These are phyloP conservation scores for Nothophaeocryptopus gaeumannii DNA, from an alignment of 2,329 filamentous ascomycete genomes.

Conservation along the genomic window DNA sequence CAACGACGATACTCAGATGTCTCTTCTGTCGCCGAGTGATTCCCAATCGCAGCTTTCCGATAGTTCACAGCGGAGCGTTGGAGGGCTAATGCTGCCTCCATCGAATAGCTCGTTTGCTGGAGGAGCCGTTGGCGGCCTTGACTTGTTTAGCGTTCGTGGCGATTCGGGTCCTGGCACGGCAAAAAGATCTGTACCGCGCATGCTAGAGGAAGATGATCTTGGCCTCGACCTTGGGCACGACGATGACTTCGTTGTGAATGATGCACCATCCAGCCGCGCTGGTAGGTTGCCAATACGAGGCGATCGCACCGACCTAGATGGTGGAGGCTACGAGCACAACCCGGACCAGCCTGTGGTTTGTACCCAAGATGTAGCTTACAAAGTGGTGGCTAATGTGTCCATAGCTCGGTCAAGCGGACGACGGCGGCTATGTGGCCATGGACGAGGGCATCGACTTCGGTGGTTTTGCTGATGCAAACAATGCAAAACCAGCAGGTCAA, in stretches of 20 bases:
- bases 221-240: slow-evolving; percentile 55
- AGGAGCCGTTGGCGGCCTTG: slow-evolving; percentile 37
- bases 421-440: slow-evolving; percentile 33
- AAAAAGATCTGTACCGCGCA: slow-evolving; percentile 8
- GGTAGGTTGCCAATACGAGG: too few species aligned
- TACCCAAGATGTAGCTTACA: too few species aligned
- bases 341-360: too few species aligned
- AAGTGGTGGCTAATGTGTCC: too few species aligned
- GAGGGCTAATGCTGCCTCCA: slow-evolving; percentile 48
- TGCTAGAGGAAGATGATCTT: slow-evolving; percentile 27
- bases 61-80: slow-evolving; percentile 31
- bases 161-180: slow-evolving; percentile 39
- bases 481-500: slow-evolving; percentile 15
- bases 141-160: slow-evolving; percentile 41
- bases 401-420: slow-evolving; percentile 18
- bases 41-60: slow-evolving; percentile 18
- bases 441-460: slow-evolving; percentile 22
- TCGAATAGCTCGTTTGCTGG: slow-evolving; percentile 39
- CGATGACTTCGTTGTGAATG: slow-evolving; percentile 1
- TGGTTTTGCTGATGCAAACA: neutral
- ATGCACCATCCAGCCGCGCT: too few species aligned
- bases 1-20: slow-evolving; percentile 38
- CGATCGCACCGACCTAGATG: too few species aligned
- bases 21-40: slow-evolving; percentile 39
- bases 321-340: too few species aligned